Conservation (phyloP, 257 asterid species). For the Verbascum thapsus region DNA sequence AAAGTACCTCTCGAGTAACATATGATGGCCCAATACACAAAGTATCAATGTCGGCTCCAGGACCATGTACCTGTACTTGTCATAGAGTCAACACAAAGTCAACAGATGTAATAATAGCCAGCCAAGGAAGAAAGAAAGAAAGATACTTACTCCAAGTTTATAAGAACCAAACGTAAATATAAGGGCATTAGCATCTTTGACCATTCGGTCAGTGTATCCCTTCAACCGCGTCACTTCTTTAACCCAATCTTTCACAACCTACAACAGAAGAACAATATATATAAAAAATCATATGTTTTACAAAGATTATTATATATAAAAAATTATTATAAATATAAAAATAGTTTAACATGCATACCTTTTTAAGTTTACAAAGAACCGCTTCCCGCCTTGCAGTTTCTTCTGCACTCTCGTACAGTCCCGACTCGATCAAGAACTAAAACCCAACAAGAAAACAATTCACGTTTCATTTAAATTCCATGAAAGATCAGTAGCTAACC, state of each 20-base stretch:
- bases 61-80: slow-evolving; percentile 82
- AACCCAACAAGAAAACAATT: slow-evolving; percentile 16
- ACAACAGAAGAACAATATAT: slow-evolving; percentile 5
- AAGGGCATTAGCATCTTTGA: slow-evolving; percentile 89
- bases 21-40: slow-evolving; percentile 73
- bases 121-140: slow-evolving; percentile 14
- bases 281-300: slow-evolving; percentile 1
- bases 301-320: not conserved
- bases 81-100: slow-evolving; percentile 2
- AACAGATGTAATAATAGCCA: slow-evolving; percentile 6
- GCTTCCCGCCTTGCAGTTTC: slow-evolving; percentile 73
- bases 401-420: slow-evolving; percentile 73
- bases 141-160: slow-evolving; percentile 78
- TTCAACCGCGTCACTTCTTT: slow-evolving; percentile 60
- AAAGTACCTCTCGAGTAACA: slow-evolving; percentile 57
- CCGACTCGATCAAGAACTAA: slow-evolving; percentile 73
- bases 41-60: slow-evolving; percentile 74
- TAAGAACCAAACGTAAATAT: slow-evolving; percentile 94
- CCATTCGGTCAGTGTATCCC: slow-evolving; percentile 76
- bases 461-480: slow-evolving; percentile 25
- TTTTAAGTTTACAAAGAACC: slow-evolving; percentile 69
- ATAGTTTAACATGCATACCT: slow-evolving; percentile 46
- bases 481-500: slow-evolving; percentile 1
- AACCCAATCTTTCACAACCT: slow-evolving; percentile 73
- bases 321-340: not conserved